phyloP scores from a whole-genome alignment of 2,329 filamentous ascomycete genomes.

The Ilyonectria destructans region DNA sequence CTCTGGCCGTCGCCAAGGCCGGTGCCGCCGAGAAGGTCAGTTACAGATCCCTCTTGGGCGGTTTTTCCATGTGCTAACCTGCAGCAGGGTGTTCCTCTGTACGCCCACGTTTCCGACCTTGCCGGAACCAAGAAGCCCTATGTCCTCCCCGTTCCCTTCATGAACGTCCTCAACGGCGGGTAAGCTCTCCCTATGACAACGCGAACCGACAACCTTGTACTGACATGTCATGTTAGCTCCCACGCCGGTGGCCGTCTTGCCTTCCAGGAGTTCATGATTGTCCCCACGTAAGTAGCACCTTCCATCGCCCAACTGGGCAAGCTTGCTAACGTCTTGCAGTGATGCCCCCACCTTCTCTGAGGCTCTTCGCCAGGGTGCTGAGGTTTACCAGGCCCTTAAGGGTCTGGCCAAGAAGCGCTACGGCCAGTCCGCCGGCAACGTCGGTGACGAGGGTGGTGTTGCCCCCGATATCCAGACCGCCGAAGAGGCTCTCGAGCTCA shows the following conservation, averaged over 20 bases:
- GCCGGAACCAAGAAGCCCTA: conserved; percentile 94
- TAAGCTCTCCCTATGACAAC: conserved; percentile 49
- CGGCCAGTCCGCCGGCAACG: conserved; percentile 98
- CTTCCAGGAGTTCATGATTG: conserved; percentile 98
- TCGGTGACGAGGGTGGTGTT: conserved; percentile 99
- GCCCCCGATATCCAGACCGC: conserved; percentile 98
- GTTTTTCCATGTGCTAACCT: conserved; percentile 34
- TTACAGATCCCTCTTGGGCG: conserved; percentile 15
- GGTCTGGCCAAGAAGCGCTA: conserved; percentile 98
- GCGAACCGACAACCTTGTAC: conserved; percentile 8
- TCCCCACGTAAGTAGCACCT: conserved; percentile 76
- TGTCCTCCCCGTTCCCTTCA: conserved; percentile 91
- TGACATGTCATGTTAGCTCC: conserved; percentile 69
- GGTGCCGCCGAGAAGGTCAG: conserved; percentile 87
- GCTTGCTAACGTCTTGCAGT: conserved; percentile 59
- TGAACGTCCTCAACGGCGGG: conserved; percentile 91
- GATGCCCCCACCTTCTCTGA: conserved; percentile 93
- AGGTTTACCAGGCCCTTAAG: conserved; percentile 99
- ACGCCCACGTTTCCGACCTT: conserved; percentile 89
- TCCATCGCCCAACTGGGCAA: background rate
- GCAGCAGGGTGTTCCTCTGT: conserved; percentile 81
- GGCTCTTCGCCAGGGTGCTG: conserved; percentile 94
- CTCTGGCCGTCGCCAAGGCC: conserved; percentile 88
- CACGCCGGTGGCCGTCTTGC: conserved; percentile 97
- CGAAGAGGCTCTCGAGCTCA: conserved; percentile 96